Evolutionary conservation across 2,329 filamentous ascomycete species (phyloP), one percentile per base, ranked within the genome.

Genomic region (Aphanocladium album): DNA sequence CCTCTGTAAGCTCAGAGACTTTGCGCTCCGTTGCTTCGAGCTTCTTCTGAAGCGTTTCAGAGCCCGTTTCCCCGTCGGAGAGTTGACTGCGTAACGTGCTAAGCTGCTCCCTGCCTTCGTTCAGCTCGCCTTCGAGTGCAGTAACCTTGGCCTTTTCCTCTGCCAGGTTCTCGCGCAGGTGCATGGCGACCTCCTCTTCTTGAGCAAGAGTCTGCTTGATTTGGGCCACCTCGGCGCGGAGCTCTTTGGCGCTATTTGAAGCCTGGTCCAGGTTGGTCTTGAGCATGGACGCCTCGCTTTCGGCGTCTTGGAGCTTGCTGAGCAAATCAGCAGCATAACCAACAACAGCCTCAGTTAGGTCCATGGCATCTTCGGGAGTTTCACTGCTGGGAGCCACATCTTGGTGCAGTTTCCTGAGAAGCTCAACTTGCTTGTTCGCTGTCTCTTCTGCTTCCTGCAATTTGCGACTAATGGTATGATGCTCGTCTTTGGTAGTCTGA

Each of bases 61-160:
- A 92, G 5, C 91, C 91, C 3, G 87, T 92, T 72, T 95, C 91
- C 17, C 91, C 92, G 64, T 93, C 89, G 1, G 89, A 85, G 69
- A 96, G 87, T 71, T 89, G 89, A 17, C 79, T 78, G 60, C 90
- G 85, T 23, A 96, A 77, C 30, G 83, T 79, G 61, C 81, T 83
- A 23, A 96, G 80, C 66, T 95, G 88, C 16, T 82, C 77, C 43
- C 89, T 86, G 62, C 89, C 85, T 60, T 89, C 85, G 2, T 82
- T 79, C 3, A 86, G 72, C 67, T 88, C 83, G 30, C 68, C 71
- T 66, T 87, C 83, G 0, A 88, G 73, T 2, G 82, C 79, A n/a
- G 69, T 62, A 2, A 79, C 78, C 67, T 79, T 82, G 17, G 83
- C 82, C 67, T 80, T 79, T 65, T 85, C 81, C 57, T 80, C 79